Evolutionary conservation across 106 monocot species (phyloP).

Genomic region (Alisma plantagoaquatica): DNA sequence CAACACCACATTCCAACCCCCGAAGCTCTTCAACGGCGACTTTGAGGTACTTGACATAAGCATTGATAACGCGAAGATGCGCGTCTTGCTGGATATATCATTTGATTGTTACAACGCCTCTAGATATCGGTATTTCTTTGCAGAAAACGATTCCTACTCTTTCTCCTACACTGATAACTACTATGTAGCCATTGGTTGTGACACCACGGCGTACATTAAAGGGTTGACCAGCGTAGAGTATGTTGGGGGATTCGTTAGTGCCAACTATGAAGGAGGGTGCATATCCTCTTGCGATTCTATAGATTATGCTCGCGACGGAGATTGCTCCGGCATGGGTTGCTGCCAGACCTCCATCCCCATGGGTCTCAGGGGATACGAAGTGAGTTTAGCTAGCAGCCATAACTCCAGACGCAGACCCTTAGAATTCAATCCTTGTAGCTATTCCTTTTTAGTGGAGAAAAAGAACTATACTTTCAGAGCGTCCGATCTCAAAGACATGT

Average conservation of each 20-base stretch:
- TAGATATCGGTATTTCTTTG: not conserved
- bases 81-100: not conserved
- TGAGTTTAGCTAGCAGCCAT: not conserved
- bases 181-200: constrained; percentile 5
- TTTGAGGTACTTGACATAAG: not conserved
- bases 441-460: constrained; percentile 3
- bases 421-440: constrained; percentile 1
- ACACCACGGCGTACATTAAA: constrained; percentile 4
- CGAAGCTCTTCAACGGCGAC: not conserved
- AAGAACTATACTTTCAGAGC: not conserved
- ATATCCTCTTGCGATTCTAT: not conserved
- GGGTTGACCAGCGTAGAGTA: not conserved
- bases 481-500: not conserved
- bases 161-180: not conserved
- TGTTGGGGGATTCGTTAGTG: not conserved
- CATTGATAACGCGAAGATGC: not conserved
- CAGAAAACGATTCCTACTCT: not conserved
- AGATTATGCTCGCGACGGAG: not conserved
- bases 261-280: no score
- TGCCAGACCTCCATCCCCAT: not conserved
- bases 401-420: not conserved
- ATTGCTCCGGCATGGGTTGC: constrained; percentile 6
- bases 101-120: constrained; percentile 1
- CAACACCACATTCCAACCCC: not conserved
- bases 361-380: not conserved